Base-by-base conservation (phyloP, 306 rosid species). In the Nissolia schottii region DNA sequence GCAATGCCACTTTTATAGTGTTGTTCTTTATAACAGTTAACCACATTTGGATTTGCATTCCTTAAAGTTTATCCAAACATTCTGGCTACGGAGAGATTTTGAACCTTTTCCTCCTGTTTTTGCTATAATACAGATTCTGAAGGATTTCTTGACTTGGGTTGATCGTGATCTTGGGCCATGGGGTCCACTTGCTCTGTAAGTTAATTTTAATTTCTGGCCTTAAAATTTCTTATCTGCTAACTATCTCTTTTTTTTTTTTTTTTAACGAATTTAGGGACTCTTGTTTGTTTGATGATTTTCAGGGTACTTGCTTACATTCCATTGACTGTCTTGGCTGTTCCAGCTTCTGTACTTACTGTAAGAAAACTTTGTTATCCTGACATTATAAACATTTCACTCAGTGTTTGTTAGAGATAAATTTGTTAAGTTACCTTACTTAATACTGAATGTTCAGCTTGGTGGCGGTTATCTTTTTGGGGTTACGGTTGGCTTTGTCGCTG, bases 391-490 rank as follows among this genome's bases (percentile, higher is more conserved):
- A 19, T 6, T 29, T 32, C 2, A 29, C 22, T 12, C 11, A 15
- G 58, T 31, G n/a, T n/a, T 60, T 22, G 22, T 55, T 13, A 7
- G 62, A 50, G 40, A 50, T 51, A 28, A 28, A 22, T 23, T 35
- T 24, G 3, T 48, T 66, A n/a, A 58, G 65, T 20, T 20, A 25
- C 49, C 60, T 62, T 62, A 41, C 45, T 41, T 56, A 43, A 22
- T 74, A 23, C 28, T 61, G n/a, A 15, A 35, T 81, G 59, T 78
- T 83, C 93, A 90, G 97, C 88, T 93, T 13, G 98, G 98, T 9
- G 97, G 98, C 28, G 97, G 98, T 63, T 90, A 93, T 87, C 90
- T 93, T 71, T 93, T 90, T 31, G 98, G 98, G 38, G 85, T 93
- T 56, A 92, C 93, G 0, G 59, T 89, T 38, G 98, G 93, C 61